Conservation (phyloP, 352 stramenopile genomes). For the Globisporangium yorkense region DNA sequence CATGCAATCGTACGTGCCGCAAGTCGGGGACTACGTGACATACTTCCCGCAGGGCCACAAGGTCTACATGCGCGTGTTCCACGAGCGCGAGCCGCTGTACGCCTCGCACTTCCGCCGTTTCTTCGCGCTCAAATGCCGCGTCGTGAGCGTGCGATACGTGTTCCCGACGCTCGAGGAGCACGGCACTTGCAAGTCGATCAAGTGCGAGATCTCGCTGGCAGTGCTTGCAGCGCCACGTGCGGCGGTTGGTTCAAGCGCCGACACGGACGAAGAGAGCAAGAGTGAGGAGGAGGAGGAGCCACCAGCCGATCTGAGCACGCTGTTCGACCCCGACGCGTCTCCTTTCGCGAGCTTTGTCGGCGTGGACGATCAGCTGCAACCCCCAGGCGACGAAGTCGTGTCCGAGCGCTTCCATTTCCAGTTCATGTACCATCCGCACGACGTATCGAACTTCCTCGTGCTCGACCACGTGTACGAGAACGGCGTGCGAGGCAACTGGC, state of each 20-base stretch:
- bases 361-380: constrained; percentile 54
- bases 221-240: constrained; percentile 53
- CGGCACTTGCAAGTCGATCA: constrained; percentile 49
- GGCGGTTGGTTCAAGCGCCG: constrained; percentile 13
- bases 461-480: constrained; percentile 79
- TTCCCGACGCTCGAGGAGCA: constrained; percentile 64
- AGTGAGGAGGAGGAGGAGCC: constrained; percentile 31
- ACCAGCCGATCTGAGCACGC: constrained; percentile 1
- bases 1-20: constrained; percentile 70
- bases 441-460: constrained; percentile 81
- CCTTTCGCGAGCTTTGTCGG: constrained; percentile 62
- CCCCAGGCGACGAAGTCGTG: constrained; percentile 21
- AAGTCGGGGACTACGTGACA: constrained; percentile 76
- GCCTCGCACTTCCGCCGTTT: constrained; percentile 47
- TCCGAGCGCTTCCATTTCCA: constrained; percentile 58
- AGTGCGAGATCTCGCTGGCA: constrained; percentile 62
- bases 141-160: constrained; percentile 69
- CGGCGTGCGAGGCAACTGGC: constrained; percentile 66
- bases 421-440: constrained; percentile 66
- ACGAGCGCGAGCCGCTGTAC: constrained; percentile 39
- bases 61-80: constrained; percentile 33
- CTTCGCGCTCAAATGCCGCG: constrained; percentile 69
- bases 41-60: constrained; percentile 77
- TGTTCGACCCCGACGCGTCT: constrained; percentile 36
- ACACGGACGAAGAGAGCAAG: constrained; percentile 21